These are phyloP conservation scores for Furcasterigmium sp. DNA, from an alignment of 2,329 filamentous ascomycete genomes.

Conservation along the genomic window DNA sequence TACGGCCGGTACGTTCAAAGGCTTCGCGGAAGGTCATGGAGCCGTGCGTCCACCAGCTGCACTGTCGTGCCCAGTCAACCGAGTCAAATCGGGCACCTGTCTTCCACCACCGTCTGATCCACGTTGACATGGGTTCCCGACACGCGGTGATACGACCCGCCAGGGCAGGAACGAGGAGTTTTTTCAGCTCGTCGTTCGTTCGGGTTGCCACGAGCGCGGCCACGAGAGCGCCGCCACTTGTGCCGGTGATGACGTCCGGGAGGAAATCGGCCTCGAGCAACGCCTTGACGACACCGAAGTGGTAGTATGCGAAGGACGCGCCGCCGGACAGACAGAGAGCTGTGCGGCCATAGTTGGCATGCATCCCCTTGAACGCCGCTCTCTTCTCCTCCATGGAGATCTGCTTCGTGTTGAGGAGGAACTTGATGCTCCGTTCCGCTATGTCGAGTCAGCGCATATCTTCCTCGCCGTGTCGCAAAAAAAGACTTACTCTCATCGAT, in stretches of 20 bases:
- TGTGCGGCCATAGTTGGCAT: constrained; percentile 87
- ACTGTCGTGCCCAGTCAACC: constrained; percentile 80
- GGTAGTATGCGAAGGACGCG: constrained; percentile 93
- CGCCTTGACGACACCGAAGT: constrained; percentile 88
- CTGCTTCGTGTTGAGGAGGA: constrained; percentile 63
- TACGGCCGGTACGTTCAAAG: constrained; percentile 87
- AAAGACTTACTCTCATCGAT: constrained; percentile 66
- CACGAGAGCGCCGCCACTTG: constrained; percentile 87
- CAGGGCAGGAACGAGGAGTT: constrained; percentile 81
- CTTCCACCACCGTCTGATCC: constrained; percentile 81
- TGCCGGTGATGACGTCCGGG: constrained; percentile 93
- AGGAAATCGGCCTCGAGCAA: constrained; percentile 80
- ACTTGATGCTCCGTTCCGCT: constrained; percentile 62
- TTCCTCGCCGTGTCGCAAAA: not conserved
- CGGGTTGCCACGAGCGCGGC: constrained; percentile 83
- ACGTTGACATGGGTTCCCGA: constrained; percentile 68
- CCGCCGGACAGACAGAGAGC: constrained; percentile 91
- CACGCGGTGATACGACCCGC: constrained; percentile 81
- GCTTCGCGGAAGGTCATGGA: constrained; percentile 94
- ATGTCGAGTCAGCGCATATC: constrained; percentile 10
- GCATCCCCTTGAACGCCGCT: constrained; percentile 77
- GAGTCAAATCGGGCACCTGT: constrained; percentile 94
- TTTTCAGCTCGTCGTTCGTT: constrained; percentile 85
- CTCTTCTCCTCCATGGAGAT: constrained; percentile 71
- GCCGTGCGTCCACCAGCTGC: constrained; percentile 85